Conservation (phyloP, 129 eudicot species). For the Cynara cardunculus region DNA sequence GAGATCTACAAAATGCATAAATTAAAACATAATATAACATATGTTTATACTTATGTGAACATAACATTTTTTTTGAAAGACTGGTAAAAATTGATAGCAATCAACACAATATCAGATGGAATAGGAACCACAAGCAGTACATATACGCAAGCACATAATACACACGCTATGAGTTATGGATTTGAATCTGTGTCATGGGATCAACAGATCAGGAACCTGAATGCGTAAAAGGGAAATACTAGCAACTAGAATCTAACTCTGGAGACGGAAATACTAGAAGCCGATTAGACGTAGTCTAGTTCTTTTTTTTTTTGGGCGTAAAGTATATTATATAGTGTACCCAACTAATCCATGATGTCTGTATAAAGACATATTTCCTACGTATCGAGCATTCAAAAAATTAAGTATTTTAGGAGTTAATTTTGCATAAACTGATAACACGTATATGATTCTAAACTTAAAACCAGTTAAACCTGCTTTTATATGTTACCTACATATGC, state of each 20-base stretch:
- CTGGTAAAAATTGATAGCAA: no score
- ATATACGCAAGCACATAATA: no score
- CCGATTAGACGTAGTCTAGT: no score
- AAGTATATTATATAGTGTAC: background rate
- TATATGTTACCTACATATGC: background rate
- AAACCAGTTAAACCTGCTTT: background rate
- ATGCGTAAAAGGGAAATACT: background rate
- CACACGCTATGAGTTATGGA: background rate
- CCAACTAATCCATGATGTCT: background rate
- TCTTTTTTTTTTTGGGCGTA: no score
- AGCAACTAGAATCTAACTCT: background rate
- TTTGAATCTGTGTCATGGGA: no score
- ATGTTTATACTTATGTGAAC: background rate
- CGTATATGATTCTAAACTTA: background rate
- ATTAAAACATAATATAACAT: background rate
- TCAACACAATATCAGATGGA: background rate
- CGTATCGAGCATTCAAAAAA: background rate
- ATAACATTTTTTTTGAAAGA: background rate
- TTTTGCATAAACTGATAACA: no score
- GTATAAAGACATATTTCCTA: background rate
- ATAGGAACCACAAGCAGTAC: background rate
- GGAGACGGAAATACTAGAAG: background rate
- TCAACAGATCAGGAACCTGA: background rate
- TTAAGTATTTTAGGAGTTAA: background rate
- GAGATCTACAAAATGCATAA: background rate